Evolutionary conservation across 2,329 filamentous ascomycete genomes (phyloP).

Genomic region (Cladosporium sp.): DNA sequence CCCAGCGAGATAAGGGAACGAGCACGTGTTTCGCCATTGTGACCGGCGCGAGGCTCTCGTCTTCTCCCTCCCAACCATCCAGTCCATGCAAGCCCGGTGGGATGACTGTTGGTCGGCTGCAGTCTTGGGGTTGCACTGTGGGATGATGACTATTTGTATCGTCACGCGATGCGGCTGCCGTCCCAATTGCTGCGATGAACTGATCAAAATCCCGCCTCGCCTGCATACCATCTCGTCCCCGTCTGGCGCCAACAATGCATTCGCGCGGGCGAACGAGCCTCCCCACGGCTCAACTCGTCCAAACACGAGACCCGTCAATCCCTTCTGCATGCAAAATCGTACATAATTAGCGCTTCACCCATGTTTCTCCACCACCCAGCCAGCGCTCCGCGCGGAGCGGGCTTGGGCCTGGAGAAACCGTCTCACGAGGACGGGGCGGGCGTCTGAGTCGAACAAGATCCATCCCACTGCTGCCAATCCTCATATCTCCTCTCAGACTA

Average conservation of each 20-base stretch:
- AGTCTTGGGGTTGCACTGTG: background rate
- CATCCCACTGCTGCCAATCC: constrained; percentile 4
- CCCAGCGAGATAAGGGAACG: constrained; percentile 4
- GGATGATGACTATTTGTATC: background rate
- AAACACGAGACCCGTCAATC: too few relatives aligned
- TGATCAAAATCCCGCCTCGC: too few relatives aligned
- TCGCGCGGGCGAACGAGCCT: too few relatives aligned
- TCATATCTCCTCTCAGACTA: background rate
- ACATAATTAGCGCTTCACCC: constrained; percentile 6
- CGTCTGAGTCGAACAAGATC: background rate
- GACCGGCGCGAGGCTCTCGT: background rate
- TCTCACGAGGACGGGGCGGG: background rate
- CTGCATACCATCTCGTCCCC: too few relatives aligned
- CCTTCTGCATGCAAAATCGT: background rate
- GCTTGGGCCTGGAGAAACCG: constrained; percentile 8
- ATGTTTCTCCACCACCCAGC: constrained; percentile 7
- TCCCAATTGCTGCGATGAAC: too few relatives aligned
- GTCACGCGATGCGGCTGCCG: background rate
- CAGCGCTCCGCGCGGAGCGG: constrained; percentile 9
- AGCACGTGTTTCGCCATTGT: constrained; percentile 9
- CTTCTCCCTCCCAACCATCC: background rate
- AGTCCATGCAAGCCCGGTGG: background rate
- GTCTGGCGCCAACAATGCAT: too few relatives aligned
- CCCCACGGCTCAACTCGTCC: too few relatives aligned
- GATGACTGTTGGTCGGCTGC: background rate